phyloP scores from a whole-genome alignment of 352 stramenopile species.

The Globisporangium lucens region DNA sequence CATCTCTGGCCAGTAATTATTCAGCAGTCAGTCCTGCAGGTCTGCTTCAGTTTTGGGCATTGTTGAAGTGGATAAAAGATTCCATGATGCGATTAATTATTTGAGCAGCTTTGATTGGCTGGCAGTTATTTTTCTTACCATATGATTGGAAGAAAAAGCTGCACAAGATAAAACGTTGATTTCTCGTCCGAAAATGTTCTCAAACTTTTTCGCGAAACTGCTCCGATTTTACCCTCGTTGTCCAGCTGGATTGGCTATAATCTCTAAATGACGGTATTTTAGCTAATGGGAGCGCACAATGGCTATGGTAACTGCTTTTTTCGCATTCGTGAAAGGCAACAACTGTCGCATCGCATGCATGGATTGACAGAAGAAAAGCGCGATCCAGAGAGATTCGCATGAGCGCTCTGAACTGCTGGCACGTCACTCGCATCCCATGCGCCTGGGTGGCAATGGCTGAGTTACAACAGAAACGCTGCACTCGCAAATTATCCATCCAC shows the following conservation, averaged over 20 bases:
- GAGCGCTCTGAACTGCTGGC: no score
- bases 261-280: not conserved
- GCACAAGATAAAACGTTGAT: not conserved
- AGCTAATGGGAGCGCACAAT: not conserved
- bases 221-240: not conserved
- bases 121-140: not conserved
- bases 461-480: no score
- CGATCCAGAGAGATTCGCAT: not conserved
- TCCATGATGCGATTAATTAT: not conserved
- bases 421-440: not conserved
- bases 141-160: slow-evolving; percentile 1
- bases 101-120: not conserved
- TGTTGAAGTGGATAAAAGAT: not conserved
- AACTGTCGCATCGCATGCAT: slow-evolving; percentile 1
- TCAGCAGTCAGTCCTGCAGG: not conserved
- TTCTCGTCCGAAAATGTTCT: not conserved
- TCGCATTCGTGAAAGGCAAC: not conserved
- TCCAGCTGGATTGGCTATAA: not conserved
- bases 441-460: not conserved
- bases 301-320: not conserved
- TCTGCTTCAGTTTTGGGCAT: not conserved
- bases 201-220: not conserved
- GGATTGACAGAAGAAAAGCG: not conserved
- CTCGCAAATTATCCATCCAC: not conserved
- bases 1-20: not conserved